Evolutionary conservation across 306 rosid genomes (phyloP).

Genomic region (Cicer pinnatifidum): DNA sequence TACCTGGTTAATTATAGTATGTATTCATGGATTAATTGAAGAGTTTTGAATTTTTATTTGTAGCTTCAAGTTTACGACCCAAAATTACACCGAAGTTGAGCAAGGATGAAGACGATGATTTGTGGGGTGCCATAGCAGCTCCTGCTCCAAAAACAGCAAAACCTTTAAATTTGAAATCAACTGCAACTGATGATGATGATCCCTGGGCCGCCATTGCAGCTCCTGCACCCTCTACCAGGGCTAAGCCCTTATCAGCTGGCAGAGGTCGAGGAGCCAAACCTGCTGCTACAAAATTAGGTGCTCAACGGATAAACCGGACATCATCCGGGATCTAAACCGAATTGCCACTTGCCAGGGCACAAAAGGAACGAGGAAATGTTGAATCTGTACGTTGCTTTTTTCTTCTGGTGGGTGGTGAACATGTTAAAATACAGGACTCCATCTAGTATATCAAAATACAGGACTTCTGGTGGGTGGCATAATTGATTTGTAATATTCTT

Average conservation of each 20-base stretch:
- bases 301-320: constrained; percentile 87
- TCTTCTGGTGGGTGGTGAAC: constrained; percentile 41
- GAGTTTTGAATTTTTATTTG: constrained; percentile 16
- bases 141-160: constrained; percentile 84
- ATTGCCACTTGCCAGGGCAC: constrained; percentile 36
- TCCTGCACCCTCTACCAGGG: constrained; percentile 86
- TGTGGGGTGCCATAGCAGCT: constrained; percentile 94
- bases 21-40: constrained; percentile 22
- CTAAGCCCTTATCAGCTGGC: constrained; percentile 71
- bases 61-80: constrained; percentile 62
- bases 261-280: constrained; percentile 83
- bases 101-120: constrained; percentile 74
- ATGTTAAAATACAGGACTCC: constrained; percentile 33
- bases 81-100: constrained; percentile 57
- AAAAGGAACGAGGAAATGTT: constrained; percentile 23
- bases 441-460: not conserved
- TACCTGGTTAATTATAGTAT: constrained; percentile 31
- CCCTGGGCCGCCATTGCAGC: constrained; percentile 99
- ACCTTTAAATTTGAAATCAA: constrained; percentile 60
- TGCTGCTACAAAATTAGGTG: constrained; percentile 80
- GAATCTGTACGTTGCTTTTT: constrained; percentile 20
- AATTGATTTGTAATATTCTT: constrained; percentile 55
- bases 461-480: not conserved
- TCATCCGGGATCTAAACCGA: constrained; percentile 68
- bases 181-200: constrained; percentile 65